phyloP scores from a whole-genome alignment of 306 rosid genomes.

The Acacia melanoxylon region DNA sequence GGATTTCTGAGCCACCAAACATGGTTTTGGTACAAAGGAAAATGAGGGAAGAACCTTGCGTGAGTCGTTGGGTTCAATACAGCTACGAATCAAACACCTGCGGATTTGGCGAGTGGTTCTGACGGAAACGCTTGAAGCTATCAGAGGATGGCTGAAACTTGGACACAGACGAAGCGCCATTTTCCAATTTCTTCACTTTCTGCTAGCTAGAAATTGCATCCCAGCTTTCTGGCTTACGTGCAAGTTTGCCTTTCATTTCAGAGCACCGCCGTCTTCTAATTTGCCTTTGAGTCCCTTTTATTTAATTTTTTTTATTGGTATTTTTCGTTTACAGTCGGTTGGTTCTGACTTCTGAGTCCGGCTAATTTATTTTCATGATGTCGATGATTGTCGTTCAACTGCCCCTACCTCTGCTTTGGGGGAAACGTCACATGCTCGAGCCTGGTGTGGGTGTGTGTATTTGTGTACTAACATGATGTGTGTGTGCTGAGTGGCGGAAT shows the following conservation, averaged over 20 bases:
- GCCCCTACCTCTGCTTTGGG: no score
- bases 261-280: not conserved
- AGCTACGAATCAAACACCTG: constrained; percentile 47
- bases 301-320: not conserved
- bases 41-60: constrained; percentile 54
- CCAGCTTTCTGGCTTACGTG: not conserved
- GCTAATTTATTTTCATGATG: no score
- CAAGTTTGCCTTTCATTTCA: not conserved
- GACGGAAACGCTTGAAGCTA: constrained; percentile 33
- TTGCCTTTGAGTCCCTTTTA: not conserved
- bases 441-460: no score
- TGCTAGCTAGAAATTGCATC: not conserved
- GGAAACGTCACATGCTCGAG: no score
- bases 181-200: not conserved
- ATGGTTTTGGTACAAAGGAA: not conserved
- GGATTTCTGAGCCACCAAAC: constrained; percentile 7
- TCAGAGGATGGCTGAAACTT: constrained; percentile 38
- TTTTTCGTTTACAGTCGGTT: no score
- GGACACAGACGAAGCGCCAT: constrained; percentile 64
- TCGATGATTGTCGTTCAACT: no score
- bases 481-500: no score
- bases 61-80: constrained; percentile 33
- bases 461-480: no score
- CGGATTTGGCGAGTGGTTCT: constrained; percentile 21
- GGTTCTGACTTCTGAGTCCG: no score